These are phyloP conservation scores for Pleurotus ostreatus DNA, from an alignment of 768 basidiomycete species.

Conservation along the genomic window DNA sequence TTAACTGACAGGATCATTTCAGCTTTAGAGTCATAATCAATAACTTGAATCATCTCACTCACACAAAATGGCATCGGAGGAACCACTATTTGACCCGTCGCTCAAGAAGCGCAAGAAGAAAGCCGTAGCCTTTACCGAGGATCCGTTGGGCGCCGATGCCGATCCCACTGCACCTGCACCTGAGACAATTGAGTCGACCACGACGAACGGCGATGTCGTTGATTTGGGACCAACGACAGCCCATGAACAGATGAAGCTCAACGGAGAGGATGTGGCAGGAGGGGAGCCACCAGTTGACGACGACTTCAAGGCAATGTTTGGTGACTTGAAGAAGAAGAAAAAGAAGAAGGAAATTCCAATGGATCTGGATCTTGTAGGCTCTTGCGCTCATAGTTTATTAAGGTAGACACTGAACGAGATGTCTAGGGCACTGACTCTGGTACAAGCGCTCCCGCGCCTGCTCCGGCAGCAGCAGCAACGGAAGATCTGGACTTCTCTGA, in stretches of 20 bases:
- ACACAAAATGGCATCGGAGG: conserved; percentile 54
- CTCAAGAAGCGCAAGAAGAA: conserved; percentile 89
- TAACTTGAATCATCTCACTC: conserved; percentile 11
- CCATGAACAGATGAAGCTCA: conserved; percentile 70
- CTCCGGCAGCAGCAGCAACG: conserved; percentile 42
- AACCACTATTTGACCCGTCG: conserved; percentile 80
- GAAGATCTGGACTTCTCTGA: conserved; percentile 94
- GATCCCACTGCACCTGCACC: conserved; percentile 81
- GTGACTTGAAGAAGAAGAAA: conserved; percentile 88
- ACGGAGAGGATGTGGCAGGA: conserved; percentile 28
- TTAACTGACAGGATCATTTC: conserved; percentile 9
- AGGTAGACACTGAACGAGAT: conserved; percentile 6
- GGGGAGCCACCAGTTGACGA: conserved; percentile 48
- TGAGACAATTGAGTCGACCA: conserved; percentile 64
- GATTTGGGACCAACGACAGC: conserved; percentile 75
- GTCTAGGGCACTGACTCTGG: conserved; percentile 55
- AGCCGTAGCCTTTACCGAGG: conserved; percentile 79
- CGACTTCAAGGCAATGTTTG: conserved; percentile 81
- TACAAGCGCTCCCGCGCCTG: conserved; percentile 52
- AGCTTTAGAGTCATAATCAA: conserved; percentile 12
- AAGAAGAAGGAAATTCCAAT: conserved; percentile 90
- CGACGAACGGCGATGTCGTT: conserved; percentile 65
- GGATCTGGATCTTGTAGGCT: conserved; percentile 72
- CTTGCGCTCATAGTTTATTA: conserved; percentile 10
- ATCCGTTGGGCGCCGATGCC: conserved; percentile 76